Conservation (phyloP, 257 asterid species). For the Solanum corneliomulleri region DNA sequence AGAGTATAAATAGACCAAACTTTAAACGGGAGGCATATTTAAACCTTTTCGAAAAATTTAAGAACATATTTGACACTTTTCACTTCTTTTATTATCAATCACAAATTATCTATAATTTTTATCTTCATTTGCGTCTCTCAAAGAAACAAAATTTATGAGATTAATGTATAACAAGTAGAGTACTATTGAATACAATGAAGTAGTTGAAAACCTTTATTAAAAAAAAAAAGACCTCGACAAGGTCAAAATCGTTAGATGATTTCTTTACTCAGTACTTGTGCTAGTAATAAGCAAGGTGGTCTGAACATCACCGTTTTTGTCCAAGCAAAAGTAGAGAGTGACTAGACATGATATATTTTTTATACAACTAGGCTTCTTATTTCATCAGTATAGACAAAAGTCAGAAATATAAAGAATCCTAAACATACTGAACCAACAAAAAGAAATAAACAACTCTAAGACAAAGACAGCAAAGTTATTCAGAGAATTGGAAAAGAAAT, state of each 20-base stretch:
- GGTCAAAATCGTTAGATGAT: neutral
- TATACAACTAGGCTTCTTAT: neutral
- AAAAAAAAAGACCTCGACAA: neutral
- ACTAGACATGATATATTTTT: neutral
- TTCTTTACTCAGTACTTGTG: neutral
- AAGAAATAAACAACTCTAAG: neutral
- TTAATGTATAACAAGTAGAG: neutral
- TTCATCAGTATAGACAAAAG: neutral
- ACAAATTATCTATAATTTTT: neutral
- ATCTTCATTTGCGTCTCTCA: no score
- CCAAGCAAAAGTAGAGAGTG: neutral
- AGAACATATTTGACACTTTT: no score
- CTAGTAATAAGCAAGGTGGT: neutral
- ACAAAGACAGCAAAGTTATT: neutral
- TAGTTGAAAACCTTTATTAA: neutral
- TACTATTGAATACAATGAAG: neutral
- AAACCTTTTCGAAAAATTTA: no score
- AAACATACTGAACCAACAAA: neutral
- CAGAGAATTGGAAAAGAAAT: neutral
- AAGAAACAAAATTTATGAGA: neutral
- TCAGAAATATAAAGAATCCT: neutral
- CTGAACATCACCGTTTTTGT: neutral
- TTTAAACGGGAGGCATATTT: no score
- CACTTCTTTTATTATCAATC: no score
- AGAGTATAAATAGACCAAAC: no score